Conservation (phyloP, 768 basidiomycete species). For the Lyophyllum decastes region DNA sequence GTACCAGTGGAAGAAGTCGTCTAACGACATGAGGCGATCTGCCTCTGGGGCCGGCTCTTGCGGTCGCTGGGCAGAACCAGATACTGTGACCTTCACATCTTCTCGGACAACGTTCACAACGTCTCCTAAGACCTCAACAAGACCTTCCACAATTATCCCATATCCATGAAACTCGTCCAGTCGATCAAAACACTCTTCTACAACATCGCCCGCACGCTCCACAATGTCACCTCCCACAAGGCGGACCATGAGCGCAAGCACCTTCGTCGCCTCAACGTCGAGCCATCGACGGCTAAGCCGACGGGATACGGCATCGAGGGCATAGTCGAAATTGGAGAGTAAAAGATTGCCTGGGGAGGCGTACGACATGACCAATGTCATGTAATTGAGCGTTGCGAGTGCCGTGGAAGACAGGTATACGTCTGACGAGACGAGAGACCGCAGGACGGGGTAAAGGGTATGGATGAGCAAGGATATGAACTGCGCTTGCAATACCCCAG, state of each 20-base stretch:
- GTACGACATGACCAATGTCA: conserved; percentile 78
- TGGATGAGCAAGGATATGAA: conserved; percentile 78
- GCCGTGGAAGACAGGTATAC: conserved; percentile 76
- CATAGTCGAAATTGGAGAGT: conserved; percentile 95
- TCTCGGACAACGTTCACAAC: conserved; percentile 77
- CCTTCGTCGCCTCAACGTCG: conserved; percentile 86
- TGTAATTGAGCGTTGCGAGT: conserved; percentile 65
- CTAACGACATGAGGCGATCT: conserved; percentile 30
- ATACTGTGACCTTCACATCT: conserved; percentile 38
- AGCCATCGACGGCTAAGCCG: conserved; percentile 80
- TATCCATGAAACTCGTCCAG: conserved; percentile 97
- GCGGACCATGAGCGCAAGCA: conserved; percentile 81
- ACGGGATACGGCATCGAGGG: conserved; percentile 87
- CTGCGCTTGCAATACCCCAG: conserved; percentile 70
- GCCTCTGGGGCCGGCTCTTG: not conserved
- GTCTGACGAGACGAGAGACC: conserved; percentile 75
- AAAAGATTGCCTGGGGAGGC: conserved; percentile 89
- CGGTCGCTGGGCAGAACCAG: conserved; percentile 15
- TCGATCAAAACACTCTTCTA: conserved; percentile 96
- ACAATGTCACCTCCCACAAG: conserved; percentile 88
- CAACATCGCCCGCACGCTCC: conserved; percentile 87
- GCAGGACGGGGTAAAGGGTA: conserved; percentile 82
- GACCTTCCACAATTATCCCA: conserved; percentile 77
- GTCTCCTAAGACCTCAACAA: conserved; percentile 85
- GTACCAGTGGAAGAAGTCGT: conserved; percentile 69